Evolutionary conservation across 371 early-diverging fungal species (phyloP).

Genomic region (Mucor racemosus): DNA sequence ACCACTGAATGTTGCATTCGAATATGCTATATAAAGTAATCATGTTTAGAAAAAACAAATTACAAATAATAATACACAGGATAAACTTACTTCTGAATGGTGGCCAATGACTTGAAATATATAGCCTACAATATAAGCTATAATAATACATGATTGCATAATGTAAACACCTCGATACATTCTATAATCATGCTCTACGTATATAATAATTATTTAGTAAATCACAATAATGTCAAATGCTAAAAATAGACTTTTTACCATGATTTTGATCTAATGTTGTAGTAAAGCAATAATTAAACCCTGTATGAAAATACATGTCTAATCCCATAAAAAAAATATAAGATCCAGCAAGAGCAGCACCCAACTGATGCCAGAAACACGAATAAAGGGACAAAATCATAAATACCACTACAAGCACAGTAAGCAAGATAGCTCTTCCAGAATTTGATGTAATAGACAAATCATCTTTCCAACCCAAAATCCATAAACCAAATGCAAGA

Average conservation of each 20-base stretch:
- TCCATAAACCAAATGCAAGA: conserved; percentile 63
- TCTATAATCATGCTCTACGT: conserved; percentile 20
- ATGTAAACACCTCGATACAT: conserved; percentile 31
- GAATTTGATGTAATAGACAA: conserved; percentile 56
- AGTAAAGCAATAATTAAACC: conserved; percentile 58
- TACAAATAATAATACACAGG: not conserved
- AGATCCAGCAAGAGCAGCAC: conserved; percentile 71
- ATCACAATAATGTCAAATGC: not conserved
- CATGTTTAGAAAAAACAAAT: not conserved
- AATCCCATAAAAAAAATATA: conserved; percentile 74
- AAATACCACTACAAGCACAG: conserved; percentile 55
- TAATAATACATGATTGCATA: conserved; percentile 35
- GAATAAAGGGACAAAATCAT: conserved; percentile 59
- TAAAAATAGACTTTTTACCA: conserved; percentile 15
- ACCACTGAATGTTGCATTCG: conserved; percentile 7
- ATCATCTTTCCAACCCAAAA: conserved; percentile 63
- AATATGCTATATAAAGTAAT: conserved; percentile 9
- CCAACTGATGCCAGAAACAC: conserved; percentile 63
- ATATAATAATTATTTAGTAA: not conserved
- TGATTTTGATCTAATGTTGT: conserved; percentile 40
- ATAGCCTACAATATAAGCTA: conserved; percentile 25
- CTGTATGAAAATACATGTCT: conserved; percentile 77
- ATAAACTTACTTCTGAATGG: conserved; percentile 9
- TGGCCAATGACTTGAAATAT: conserved; percentile 17
- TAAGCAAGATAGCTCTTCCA: conserved; percentile 72